phyloP scores from a whole-genome alignment of 495 filamentous ascomycete species.

The Bacidia gigantensis region DNA sequence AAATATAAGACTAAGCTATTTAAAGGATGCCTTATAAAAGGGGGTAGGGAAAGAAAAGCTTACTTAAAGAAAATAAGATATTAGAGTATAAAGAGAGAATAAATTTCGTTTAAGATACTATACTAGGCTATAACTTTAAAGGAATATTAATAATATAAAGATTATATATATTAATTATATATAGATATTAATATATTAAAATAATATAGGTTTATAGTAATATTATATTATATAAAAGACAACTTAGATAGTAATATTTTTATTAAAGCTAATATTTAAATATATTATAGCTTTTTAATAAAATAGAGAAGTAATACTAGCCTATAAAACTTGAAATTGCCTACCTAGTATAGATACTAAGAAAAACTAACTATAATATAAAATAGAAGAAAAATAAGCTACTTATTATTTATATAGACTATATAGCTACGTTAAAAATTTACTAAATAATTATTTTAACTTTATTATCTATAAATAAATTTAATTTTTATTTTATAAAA shows the following conservation, averaged over 20 bases:
- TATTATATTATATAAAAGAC: background rate
- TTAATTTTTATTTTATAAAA: background rate
- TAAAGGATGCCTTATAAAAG: background rate
- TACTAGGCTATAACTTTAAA: background rate
- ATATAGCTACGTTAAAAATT: background rate
- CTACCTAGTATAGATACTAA: background rate
- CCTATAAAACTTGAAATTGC: background rate
- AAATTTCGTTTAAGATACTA: background rate
- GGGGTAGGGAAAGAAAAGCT: background rate
- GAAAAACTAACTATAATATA: background rate
- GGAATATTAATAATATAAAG: background rate
- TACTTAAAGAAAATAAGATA: background rate
- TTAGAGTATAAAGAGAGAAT: background rate
- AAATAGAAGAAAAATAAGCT: background rate
- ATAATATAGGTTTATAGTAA: background rate
- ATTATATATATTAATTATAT: background rate
- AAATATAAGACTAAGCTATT: constrained; percentile 1
- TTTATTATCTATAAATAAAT: background rate
- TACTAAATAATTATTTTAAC: background rate
- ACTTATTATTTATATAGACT: background rate
- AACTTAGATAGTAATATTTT: background rate
- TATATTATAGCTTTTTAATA: background rate
- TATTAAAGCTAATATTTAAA: background rate
- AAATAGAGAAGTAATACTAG: background rate
- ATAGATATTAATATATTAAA: constrained; percentile 4